These are phyloP conservation scores for Podaxis mareebaensis DNA, from an alignment of 768 basidiomycete genomes.

Conservation along the genomic window DNA sequence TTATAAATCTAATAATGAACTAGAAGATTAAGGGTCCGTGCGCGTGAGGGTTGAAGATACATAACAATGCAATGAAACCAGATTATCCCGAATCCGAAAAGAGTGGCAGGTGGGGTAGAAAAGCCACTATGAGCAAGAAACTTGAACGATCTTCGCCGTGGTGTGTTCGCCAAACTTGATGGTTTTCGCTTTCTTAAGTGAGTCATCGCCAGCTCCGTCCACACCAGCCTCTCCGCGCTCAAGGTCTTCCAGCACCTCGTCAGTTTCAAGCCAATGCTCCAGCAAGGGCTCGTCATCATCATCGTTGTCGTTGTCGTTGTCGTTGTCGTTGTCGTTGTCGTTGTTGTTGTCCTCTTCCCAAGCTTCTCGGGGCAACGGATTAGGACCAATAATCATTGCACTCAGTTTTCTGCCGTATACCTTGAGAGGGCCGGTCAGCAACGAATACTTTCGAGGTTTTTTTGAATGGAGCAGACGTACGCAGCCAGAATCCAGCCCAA, in stretches of 20 bases:
- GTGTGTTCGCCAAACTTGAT: constrained; percentile 61
- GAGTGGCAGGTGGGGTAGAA: not conserved
- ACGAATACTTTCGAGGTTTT: not conserved
- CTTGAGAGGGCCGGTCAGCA: constrained; percentile 24
- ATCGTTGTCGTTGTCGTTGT: constrained; percentile 17
- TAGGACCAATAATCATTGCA: constrained; percentile 58
- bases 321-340: constrained; percentile 22
- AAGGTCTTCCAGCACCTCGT: no score
- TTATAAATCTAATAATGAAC: not conserved
- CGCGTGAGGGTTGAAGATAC: no score
- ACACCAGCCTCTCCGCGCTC: constrained; percentile 12
- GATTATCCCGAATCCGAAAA: no score
- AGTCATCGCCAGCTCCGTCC: constrained; percentile 22
- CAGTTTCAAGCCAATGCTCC: no score
- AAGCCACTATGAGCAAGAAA: constrained; percentile 38
- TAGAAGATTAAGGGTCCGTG: not conserved
- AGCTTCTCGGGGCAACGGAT: not conserved
- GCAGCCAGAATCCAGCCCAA: constrained; percentile 88
- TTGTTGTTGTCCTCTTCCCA: constrained; percentile 14
- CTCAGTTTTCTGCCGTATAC: constrained; percentile 64
- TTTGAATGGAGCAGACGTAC: constrained; percentile 41
- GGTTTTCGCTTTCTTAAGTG: constrained; percentile 22
- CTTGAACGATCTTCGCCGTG: constrained; percentile 49
- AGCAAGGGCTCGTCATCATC: no score
- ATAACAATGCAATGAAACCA: no score